These are phyloP conservation scores for Calonectria montana DNA, from an alignment of 2,329 filamentous ascomycete species.

Conservation along the genomic window DNA sequence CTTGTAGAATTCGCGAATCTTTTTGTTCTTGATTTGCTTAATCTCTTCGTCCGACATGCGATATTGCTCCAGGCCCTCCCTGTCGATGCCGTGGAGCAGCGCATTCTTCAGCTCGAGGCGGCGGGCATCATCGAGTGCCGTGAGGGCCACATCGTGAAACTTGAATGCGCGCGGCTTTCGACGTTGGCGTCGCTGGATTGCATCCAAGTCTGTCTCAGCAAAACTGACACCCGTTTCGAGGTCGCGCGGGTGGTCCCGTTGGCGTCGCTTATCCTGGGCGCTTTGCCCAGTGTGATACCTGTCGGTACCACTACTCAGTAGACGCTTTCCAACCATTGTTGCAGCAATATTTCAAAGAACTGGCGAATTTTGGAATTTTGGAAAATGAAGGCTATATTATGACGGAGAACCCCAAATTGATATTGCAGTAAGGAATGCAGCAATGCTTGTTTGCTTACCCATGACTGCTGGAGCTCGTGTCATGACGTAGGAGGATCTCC, in stretches of 20 bases:
- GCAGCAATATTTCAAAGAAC: neutral
- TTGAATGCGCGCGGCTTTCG: slow-evolving; percentile 50
- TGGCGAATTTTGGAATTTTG: neutral
- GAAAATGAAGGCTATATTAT: neutral
- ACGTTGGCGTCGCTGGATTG: slow-evolving; percentile 7
- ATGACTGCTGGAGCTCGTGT: neutral
- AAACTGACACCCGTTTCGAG: slow-evolving; percentile 32
- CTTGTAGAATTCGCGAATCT: slow-evolving; percentile 44
- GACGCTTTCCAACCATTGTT: slow-evolving; percentile 37
- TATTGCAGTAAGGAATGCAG: neutral
- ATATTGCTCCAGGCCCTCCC: slow-evolving; percentile 42
- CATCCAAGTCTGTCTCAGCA: neutral
- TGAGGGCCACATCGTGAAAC: slow-evolving; percentile 46
- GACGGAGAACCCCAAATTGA: neutral
- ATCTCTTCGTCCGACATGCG: slow-evolving; percentile 45
- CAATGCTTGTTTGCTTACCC: neutral
- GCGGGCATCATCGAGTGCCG: slow-evolving; percentile 45
- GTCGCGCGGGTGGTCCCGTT: slow-evolving; percentile 34
- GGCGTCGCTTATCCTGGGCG: slow-evolving; percentile 12
- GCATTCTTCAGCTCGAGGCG: slow-evolving; percentile 46
- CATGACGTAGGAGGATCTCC: neutral
- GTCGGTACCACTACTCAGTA: slow-evolving; percentile 13
- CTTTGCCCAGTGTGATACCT: slow-evolving; percentile 19
- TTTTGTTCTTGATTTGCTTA: slow-evolving; percentile 43
- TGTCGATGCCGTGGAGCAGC: slow-evolving; percentile 45